Evolutionary conservation across 129 eudicot species (phyloP).

Genomic region (Artemisia argyi): DNA sequence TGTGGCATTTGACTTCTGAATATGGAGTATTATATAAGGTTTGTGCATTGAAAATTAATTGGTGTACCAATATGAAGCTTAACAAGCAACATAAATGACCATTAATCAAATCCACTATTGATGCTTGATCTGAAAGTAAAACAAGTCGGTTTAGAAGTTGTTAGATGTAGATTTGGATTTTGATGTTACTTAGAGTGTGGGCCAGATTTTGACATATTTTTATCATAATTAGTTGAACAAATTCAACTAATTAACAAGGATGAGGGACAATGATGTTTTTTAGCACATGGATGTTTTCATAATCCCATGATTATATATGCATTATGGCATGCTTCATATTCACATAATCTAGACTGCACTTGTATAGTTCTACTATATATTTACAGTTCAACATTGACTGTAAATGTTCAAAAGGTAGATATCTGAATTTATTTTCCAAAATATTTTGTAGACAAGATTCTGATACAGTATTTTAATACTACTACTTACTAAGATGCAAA

Average conservation of each 20-base stretch:
- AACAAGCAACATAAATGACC: neutral
- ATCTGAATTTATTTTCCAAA: slow-evolving; percentile 11
- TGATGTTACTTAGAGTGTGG: slow-evolving; percentile 19
- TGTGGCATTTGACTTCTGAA: too few species aligned
- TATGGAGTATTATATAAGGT: neutral
- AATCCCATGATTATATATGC: slow-evolving; percentile 26
- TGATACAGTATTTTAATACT: slow-evolving; percentile 25
- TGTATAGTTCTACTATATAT: neutral
- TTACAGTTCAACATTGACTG: slow-evolving; percentile 12
- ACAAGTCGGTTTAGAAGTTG: neutral
- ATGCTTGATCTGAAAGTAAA: neutral
- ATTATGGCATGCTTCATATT: slow-evolving; percentile 29
- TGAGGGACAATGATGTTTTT: slow-evolving; percentile 56
- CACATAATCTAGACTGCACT: slow-evolving; percentile 8
- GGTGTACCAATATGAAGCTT: neutral
- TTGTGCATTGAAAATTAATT: neutral
- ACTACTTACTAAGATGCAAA: slow-evolving; percentile 26
- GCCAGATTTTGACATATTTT: slow-evolving; percentile 7
- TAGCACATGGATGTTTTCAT: slow-evolving; percentile 62
- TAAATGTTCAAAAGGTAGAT: neutral
- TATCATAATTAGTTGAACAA: slow-evolving; percentile 12
- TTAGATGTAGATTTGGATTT: neutral
- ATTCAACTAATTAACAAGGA: slow-evolving; percentile 30
- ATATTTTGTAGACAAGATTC: slow-evolving; percentile 19
- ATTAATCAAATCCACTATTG: too few species aligned